These are phyloP conservation scores for Penicillium crystallinum DNA, from an alignment of 495 filamentous ascomycete species.

Conservation along the genomic window DNA sequence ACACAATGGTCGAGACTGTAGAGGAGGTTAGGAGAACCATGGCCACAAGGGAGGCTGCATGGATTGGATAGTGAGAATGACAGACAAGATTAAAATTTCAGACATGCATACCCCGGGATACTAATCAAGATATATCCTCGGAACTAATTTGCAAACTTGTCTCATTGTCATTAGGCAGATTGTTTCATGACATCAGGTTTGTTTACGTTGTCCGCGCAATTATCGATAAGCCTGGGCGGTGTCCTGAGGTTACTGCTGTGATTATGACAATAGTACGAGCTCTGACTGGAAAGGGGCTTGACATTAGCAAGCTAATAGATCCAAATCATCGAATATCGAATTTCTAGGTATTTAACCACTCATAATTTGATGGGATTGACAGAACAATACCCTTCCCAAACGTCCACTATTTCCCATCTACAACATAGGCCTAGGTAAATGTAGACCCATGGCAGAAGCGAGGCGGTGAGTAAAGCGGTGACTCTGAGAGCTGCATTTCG, in stretches of 20 bases:
- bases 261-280: too few relatives aligned
- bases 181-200: constrained; percentile 29
- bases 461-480: neutral
- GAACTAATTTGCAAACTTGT: neutral
- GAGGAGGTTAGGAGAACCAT: constrained; percentile 47
- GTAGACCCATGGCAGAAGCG: neutral
- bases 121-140: neutral
- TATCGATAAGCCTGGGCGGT: constrained; percentile 40
- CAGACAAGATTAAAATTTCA: constrained; percentile 18
- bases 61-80: constrained; percentile 1
- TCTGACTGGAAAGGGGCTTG: too few relatives aligned
- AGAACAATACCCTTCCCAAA: too few relatives aligned
- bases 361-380: too few relatives aligned
- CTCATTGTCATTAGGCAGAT: constrained; percentile 6
- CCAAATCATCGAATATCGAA: too few relatives aligned
- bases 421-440: too few relatives aligned
- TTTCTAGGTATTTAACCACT: too few relatives aligned
- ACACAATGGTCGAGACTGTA: constrained; percentile 41
- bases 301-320: too few relatives aligned
- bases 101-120: constrained; percentile 5
- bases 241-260: too few relatives aligned
- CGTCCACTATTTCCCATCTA: too few relatives aligned
- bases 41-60: constrained; percentile 13
- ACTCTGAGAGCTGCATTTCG: neutral
- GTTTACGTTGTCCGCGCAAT: constrained; percentile 39